These are phyloP conservation scores for Thielaviopsis populi DNA, from an alignment of 2,329 filamentous ascomycete genomes.

Conservation along the genomic window DNA sequence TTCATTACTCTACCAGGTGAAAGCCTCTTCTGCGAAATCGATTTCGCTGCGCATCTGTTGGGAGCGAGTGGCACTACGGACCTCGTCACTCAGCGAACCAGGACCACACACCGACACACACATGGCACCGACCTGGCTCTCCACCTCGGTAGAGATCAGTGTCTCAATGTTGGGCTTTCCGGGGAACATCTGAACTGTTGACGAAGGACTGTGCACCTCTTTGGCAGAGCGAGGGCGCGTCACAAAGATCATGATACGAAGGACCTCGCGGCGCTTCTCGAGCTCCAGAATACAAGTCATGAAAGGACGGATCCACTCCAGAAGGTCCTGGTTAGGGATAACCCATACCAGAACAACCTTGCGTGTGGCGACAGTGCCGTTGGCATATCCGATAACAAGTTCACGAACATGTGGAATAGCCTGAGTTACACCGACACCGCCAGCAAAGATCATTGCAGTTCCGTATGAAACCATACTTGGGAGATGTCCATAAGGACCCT, in stretches of 20 bases:
- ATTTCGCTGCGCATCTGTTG: constrained; percentile 51
- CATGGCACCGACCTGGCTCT: constrained; percentile 58
- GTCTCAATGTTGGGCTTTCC: constrained; percentile 61
- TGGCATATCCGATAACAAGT: constrained; percentile 51
- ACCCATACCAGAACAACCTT: constrained; percentile 65
- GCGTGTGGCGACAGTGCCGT: constrained; percentile 54
- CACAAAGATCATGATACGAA: constrained; percentile 66
- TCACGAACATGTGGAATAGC: constrained; percentile 62
- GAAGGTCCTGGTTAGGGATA: constrained; percentile 62
- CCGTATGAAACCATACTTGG: constrained; percentile 61
- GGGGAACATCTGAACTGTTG: constrained; percentile 73
- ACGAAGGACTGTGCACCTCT: constrained; percentile 64
- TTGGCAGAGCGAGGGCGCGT: constrained; percentile 60
- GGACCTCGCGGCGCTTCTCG: constrained; percentile 56
- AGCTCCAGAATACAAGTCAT: constrained; percentile 68
- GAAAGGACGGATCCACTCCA: constrained; percentile 73
- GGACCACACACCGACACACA: constrained; percentile 62
- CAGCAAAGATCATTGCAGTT: constrained; percentile 64
- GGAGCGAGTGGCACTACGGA: constrained; percentile 49
- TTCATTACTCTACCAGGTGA: constrained; percentile 37
- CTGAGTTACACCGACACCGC: constrained; percentile 68
- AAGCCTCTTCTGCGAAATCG: constrained; percentile 69
- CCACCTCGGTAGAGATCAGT: constrained; percentile 57
- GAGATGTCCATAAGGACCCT: constrained; percentile 63
- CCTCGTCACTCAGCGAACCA: constrained; percentile 59